Evolutionary conservation across 768 basidiomycete species (phyloP).

Genomic region (Suillus fuscotomentosus): DNA sequence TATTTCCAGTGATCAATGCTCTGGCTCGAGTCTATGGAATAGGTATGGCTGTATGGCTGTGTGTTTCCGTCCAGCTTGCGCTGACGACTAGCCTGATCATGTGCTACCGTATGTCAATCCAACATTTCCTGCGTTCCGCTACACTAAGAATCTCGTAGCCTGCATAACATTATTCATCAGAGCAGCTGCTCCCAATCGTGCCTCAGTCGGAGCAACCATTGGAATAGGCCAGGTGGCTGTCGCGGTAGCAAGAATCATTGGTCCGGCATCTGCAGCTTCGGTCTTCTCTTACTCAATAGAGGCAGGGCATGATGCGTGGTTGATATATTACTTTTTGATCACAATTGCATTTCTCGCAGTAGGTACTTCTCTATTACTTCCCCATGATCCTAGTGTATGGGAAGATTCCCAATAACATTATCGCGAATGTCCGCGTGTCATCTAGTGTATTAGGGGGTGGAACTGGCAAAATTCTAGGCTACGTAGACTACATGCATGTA

Average conservation of each 20-base stretch:
- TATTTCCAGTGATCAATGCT: constrained; percentile 31
- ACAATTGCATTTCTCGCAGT: background rate
- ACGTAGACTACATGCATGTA: too few species aligned
- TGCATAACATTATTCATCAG: background rate
- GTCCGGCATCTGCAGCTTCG: background rate
- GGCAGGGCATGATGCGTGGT: background rate
- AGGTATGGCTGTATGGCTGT: constrained; percentile 23
- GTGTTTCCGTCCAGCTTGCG: constrained; percentile 24
- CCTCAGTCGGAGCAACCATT: background rate
- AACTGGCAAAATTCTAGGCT: too few species aligned
- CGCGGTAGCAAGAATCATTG: background rate
- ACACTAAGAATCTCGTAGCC: background rate
- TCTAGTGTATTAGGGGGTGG: too few species aligned
- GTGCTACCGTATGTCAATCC: constrained; percentile 29
- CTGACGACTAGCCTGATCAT: constrained; percentile 24
- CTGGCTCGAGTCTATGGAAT: constrained; percentile 23
- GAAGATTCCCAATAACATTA: background rate
- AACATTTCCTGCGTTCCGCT: background rate
- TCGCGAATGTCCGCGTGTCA: background rate
- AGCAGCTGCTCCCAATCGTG: constrained; percentile 5
- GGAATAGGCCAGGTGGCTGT: background rate
- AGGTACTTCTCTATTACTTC: background rate
- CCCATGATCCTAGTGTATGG: background rate
- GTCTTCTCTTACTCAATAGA: background rate
- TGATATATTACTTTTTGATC: background rate